Percentiles rank a stretch among this genome's conserved stretches.
Conservation (phyloP, 2,329 filamentous ascomycete genomes). For the Microdochium bolleyi region DNA sequence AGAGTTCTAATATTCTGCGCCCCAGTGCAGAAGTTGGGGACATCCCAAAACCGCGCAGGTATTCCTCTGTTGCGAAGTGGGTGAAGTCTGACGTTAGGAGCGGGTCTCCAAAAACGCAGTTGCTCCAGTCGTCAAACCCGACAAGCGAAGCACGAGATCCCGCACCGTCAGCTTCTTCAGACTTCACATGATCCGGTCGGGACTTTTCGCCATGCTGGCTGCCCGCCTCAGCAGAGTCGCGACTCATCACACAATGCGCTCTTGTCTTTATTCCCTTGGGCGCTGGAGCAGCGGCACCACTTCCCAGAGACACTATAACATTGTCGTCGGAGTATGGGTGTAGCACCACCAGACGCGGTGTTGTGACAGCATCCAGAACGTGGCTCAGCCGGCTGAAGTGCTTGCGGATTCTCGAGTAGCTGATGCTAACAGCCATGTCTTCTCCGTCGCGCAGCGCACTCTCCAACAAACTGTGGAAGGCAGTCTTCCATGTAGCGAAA, state of each 20-base stretch:
- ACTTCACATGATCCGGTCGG: neutral
- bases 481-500: conserved; percentile 41
- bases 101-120: conserved; percentile 52
- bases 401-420: conserved; percentile 44
- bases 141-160: conserved; percentile 21
- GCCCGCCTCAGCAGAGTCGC: neutral
- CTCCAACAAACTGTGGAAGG: conserved; percentile 50
- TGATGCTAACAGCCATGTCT: conserved; percentile 49
- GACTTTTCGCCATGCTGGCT: no score
- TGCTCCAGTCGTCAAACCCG: conserved; percentile 51
- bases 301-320: conserved; percentile 29
- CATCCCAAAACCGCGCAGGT: conserved; percentile 37
- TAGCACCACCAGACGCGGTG: conserved; percentile 44
- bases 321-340: conserved; percentile 43
- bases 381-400: conserved; percentile 42
- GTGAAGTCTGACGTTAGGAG: conserved; percentile 42
- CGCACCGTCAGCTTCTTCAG: conserved; percentile 1
- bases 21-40: neutral
- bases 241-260: neutral
- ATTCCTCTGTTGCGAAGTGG: conserved; percentile 31
- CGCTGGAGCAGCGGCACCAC: conserved; percentile 1
- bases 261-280: neutral
- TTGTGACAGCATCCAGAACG: conserved; percentile 42
- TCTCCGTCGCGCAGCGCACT: conserved; percentile 50
- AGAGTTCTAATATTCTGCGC: neutral